Percentiles rank a stretch among this genome's conserved stretches.
Evolutionary conservation across 2,329 filamentous ascomycete genomes (phyloP).

Genomic region (Phialophora verrucosa): DNA sequence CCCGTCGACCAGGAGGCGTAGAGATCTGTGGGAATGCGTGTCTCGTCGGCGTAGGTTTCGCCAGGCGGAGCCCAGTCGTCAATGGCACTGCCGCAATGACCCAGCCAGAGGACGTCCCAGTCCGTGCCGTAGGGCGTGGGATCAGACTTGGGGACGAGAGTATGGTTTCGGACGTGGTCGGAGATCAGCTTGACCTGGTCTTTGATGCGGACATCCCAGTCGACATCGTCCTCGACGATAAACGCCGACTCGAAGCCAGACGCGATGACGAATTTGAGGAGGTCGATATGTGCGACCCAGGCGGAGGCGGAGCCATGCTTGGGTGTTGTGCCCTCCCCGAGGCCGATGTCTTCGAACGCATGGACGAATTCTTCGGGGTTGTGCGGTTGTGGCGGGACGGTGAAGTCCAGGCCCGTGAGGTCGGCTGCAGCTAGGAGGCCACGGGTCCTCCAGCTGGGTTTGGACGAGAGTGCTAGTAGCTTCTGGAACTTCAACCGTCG

Average conservation of each 20-base stretch:
- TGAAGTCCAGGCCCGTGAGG: constrained; percentile 44
- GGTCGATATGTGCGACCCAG: constrained; percentile 53
- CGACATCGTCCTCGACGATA: constrained; percentile 55
- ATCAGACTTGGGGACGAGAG: neutral
- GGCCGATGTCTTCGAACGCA: constrained; percentile 42
- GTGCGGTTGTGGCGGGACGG: constrained; percentile 45
- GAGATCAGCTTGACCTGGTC: constrained; percentile 22
- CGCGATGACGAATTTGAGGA: constrained; percentile 41
- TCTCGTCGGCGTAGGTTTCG: constrained; percentile 13
- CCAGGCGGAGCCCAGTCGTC: neutral
- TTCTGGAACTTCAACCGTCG: constrained; percentile 37
- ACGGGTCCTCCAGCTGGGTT: constrained; percentile 47
- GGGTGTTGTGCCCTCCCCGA: constrained; percentile 11
- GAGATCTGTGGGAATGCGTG: neutral
- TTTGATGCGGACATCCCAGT: constrained; percentile 51
- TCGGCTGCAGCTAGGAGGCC: constrained; percentile 46
- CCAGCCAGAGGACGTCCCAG: constrained; percentile 61
- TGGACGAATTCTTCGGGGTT: constrained; percentile 39
- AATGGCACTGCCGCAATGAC: constrained; percentile 50
- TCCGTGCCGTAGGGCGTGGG: constrained; percentile 52
- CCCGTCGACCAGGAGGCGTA: constrained; percentile 12
- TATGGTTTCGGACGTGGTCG: constrained; percentile 20
- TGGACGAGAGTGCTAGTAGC: constrained; percentile 44
- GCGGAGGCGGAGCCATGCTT: constrained; percentile 28
- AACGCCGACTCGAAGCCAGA: constrained; percentile 48